Evolutionary conservation across 768 basidiomycete species (phyloP), one percentile per base, ranked within the genome.

Genomic region (Udeniomyces megalosporus): DNA sequence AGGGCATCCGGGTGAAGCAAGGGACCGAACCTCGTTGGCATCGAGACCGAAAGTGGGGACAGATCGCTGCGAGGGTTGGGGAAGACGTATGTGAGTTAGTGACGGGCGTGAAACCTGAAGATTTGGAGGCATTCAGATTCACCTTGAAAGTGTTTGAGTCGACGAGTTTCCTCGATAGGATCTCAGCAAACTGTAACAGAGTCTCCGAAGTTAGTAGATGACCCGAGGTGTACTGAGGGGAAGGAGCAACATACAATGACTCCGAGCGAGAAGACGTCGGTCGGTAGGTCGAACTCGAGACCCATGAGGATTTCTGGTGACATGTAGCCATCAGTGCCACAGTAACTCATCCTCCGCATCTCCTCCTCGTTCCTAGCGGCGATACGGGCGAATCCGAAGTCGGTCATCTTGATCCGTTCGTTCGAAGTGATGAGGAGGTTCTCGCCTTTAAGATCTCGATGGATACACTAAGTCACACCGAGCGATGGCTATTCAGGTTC

Each of bases 391-490:
- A 64, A 67, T 12, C 63, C 93, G 74, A 99, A 99, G 71, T 99
- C 93, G n/a, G 92, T 95, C 68, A 96, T 84, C 77, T 97, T 99
- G 70, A 97, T 79, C 48, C 93, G 82, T 24, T 89, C 88, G 69
- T 99, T 99, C 42, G 84, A 76, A 0, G 92, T 96, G 24, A 96
- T 84, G n/a, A 97, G 81, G 29, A 97, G 79, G 68, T 99, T 99
- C 76, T 97, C 93, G 42, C 91, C 92, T 74, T 99, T 99, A 67
- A 99, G 79, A 74, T 99, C 93, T 11, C 78, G 73, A 64, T 79
- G 78, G 57, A 79, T 76, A 65, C 76, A 77, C 71, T 77, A 64
- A 14, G 2, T 42, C n/a, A n/a, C n/a, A n/a, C n/a, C n/a, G n/a
- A n/a, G n/a, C n/a, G n/a, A n/a, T n/a, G n/a, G n/a, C n/a, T n/a